Conservation (phyloP, 371 early-diverging fungal genomes). For the Chytridium lagenaria region DNA sequence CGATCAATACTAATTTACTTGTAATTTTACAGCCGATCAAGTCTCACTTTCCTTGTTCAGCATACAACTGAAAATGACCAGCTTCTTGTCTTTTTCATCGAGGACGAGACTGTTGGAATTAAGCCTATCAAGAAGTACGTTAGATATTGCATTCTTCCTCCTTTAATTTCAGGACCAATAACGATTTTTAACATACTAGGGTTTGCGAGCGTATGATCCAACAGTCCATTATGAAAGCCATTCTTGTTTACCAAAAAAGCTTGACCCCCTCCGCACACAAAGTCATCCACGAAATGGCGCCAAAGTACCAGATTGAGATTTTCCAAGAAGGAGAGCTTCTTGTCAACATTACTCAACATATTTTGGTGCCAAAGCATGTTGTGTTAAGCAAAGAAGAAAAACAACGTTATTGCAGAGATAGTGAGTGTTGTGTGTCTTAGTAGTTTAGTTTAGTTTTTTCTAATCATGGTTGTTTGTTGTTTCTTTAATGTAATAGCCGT, state of each 20-base stretch:
- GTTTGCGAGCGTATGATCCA: conserved; percentile 84
- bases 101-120: conserved; percentile 88
- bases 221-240: conserved; percentile 80
- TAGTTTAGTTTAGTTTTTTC: background rate
- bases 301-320: conserved; percentile 87
- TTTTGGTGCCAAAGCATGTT: conserved; percentile 95
- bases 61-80: conserved; percentile 79
- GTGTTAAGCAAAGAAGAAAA: conserved; percentile 92
- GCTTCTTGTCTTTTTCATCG: conserved; percentile 91
- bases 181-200: conserved; percentile 47
- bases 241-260: conserved; percentile 82
- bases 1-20: background rate
- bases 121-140: conserved; percentile 87
- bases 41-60: conserved; percentile 86
- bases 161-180: background rate
- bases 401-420: conserved; percentile 89
- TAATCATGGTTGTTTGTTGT: background rate
- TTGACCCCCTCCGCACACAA: conserved; percentile 92
- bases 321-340: conserved; percentile 96
- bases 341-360: conserved; percentile 98
- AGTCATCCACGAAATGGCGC: conserved; percentile 68
- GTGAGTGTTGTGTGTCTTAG: conserved; percentile 56
- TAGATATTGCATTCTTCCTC: background rate
- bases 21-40: conserved; percentile 64
- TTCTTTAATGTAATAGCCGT: too few relatives aligned